These are phyloP conservation scores for Fusarium sp. DNA, from an alignment of 2,329 filamentous ascomycete genomes.

Conservation along the genomic window DNA sequence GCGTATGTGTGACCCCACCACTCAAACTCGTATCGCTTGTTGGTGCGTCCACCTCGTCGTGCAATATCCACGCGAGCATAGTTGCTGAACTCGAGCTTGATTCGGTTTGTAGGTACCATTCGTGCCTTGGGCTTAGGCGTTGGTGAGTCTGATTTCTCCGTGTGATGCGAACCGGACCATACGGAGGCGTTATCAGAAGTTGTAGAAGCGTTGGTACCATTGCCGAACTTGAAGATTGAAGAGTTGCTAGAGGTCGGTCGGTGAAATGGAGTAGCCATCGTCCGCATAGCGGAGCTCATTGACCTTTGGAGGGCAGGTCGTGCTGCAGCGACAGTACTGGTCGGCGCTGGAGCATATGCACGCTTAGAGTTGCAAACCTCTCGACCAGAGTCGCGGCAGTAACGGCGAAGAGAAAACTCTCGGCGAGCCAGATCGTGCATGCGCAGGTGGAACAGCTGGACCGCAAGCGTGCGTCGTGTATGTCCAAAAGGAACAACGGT, in stretches of 20 bases:
- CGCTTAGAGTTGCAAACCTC: conserved; percentile 89
- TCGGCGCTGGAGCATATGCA: conserved; percentile 59
- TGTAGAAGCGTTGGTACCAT: conserved; percentile 19
- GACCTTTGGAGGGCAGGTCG: conserved; percentile 59
- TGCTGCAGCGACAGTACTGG: conserved; percentile 45
- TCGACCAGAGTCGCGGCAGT: conserved; percentile 90
- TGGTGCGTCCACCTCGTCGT: conserved; percentile 69
- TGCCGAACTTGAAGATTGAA: conserved; percentile 36
- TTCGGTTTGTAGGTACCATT: conserved; percentile 74
- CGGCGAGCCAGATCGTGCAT: conserved; percentile 91
- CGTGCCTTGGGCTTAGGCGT: conserved; percentile 48
- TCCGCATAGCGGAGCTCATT: conserved; percentile 58
- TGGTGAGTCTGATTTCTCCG: conserved; percentile 28
- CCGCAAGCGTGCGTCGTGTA: conserved; percentile 72
- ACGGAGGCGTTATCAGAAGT: conserved; percentile 38
- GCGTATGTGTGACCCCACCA: conserved; percentile 90
- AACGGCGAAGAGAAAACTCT: conserved; percentile 90
- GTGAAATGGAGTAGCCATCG: conserved; percentile 51
- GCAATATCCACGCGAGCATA: conserved; percentile 91
- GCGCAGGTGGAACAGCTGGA: conserved; percentile 88
- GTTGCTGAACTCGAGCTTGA: conserved; percentile 95
- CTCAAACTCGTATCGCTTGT: conserved; percentile 87
- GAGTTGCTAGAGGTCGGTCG: conserved; percentile 39
- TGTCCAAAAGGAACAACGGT: conserved; percentile 70
- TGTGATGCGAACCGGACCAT: conserved; percentile 39